A percentile compares a stretch with the other conserved stretches of the same genome.
phyloP scores from a whole-genome alignment of 108 stramenopile genomes.

The Fragilaria radians region DNA sequence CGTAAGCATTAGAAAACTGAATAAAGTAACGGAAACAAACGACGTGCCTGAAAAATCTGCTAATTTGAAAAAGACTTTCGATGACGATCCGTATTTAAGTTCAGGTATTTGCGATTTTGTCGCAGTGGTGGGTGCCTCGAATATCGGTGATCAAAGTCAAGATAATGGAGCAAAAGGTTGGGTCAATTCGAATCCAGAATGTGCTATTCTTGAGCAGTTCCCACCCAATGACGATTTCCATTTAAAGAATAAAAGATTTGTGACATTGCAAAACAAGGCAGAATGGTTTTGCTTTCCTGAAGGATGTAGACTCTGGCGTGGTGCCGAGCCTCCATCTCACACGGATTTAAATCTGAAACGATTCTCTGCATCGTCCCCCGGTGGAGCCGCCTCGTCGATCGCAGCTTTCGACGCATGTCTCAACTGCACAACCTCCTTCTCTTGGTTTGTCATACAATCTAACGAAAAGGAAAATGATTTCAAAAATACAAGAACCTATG shows the following conservation, averaged over 20 bases:
- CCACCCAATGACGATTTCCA: slow-evolving; percentile 75
- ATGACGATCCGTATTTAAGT: slow-evolving; percentile 58
- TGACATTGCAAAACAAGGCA: slow-evolving; percentile 52
- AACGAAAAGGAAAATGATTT: slow-evolving; percentile 82
- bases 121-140: slow-evolving; percentile 64
- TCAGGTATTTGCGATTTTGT: slow-evolving; percentile 77
- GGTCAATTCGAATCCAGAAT: slow-evolving; percentile 75
- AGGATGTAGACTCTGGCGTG: slow-evolving; percentile 75
- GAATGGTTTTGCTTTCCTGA: slow-evolving; percentile 90
- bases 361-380: slow-evolving; percentile 55
- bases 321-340: slow-evolving; percentile 58
- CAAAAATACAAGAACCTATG: slow-evolving; percentile 66
- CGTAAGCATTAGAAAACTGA: slow-evolving; percentile 11
- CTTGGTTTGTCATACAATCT: slow-evolving; percentile 80
- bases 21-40: not conserved
- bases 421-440: slow-evolving; percentile 72
- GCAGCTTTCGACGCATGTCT: slow-evolving; percentile 76
- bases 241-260: slow-evolving; percentile 40
- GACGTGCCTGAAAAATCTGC: slow-evolving; percentile 6
- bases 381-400: slow-evolving; percentile 36
- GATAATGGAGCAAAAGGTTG: slow-evolving; percentile 76
- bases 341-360: slow-evolving; percentile 60
- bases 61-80: slow-evolving; percentile 17
- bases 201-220: slow-evolving; percentile 69
- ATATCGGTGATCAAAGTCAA: slow-evolving; percentile 65